Evolutionary conservation across 73 alveolate species (phyloP).

Genomic region (Halteria grandinella): DNA sequence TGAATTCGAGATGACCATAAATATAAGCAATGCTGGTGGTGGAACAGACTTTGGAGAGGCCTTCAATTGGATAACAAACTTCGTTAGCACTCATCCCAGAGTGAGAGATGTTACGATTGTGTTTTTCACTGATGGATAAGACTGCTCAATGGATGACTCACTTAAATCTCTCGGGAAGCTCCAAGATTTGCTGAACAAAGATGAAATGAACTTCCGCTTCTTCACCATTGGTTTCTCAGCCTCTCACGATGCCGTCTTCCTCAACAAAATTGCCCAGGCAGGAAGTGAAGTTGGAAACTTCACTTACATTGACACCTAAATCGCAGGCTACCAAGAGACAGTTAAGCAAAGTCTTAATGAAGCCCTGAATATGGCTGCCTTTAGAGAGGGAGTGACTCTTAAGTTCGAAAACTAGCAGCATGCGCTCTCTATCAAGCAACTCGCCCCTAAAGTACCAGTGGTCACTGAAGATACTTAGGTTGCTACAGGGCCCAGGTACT

Average conservation of each 20-base stretch:
- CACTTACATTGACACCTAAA: background rate
- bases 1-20: background rate
- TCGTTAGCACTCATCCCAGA: too few relatives aligned
- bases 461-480: too few relatives aligned
- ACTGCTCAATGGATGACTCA: too few relatives aligned
- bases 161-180: too few relatives aligned
- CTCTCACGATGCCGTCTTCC: constrained; percentile 29
- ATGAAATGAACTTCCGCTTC: constrained; percentile 7
- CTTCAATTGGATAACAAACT: constrained; percentile 24
- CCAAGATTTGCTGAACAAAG: background rate
- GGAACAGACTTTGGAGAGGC: constrained; percentile 50
- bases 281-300: constrained; percentile 52
- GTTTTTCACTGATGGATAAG: too few relatives aligned
- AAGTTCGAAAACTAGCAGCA: too few relatives aligned
- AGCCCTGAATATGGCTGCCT: too few relatives aligned
- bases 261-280: constrained; percentile 10
- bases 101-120: constrained; percentile 38
- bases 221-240: constrained; percentile 36
- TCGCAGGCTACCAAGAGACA: constrained; percentile 2
- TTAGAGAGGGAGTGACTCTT: too few relatives aligned
- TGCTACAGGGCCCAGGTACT: too few relatives aligned
- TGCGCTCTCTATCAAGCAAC: too few relatives aligned
- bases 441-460: too few relatives aligned
- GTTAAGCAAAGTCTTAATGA: constrained; percentile 20
- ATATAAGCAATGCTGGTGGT: constrained; percentile 6